phyloP scores from a whole-genome alignment of 2,329 filamentous ascomycete genomes.

The Neofusicoccum ribis region DNA sequence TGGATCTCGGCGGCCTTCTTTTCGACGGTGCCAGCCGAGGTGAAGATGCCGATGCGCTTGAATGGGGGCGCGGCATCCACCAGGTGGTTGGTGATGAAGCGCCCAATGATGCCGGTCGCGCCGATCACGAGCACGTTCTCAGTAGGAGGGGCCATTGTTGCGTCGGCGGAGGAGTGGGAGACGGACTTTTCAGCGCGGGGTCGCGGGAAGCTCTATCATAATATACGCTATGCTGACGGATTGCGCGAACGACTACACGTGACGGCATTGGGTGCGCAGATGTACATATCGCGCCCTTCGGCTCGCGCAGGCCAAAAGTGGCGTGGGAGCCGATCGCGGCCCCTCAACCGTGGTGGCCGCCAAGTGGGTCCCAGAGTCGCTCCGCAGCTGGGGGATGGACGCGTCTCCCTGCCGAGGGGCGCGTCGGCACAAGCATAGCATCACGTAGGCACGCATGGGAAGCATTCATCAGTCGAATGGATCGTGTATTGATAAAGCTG shows the following conservation, averaged over 20 bases:
- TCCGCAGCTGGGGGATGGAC: not conserved
- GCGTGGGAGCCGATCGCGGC: not conserved
- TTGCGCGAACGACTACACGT: not conserved
- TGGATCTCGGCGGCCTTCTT: conserved; percentile 54
- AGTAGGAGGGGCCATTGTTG: conserved; percentile 17
- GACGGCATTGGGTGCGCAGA: not conserved
- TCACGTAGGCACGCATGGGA: not conserved
- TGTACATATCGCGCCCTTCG: conserved; percentile 1
- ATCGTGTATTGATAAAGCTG: conserved; percentile 14
- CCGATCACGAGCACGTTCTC: conserved; percentile 55
- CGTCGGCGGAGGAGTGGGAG: not conserved
- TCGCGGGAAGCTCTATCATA: not conserved
- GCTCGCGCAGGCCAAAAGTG: not conserved
- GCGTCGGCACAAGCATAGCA: not conserved
- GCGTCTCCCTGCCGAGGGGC: not conserved
- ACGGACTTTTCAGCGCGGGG: not conserved
- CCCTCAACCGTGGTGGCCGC: not conserved
- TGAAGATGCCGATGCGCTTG: conserved; percentile 56
- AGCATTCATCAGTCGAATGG: not conserved
- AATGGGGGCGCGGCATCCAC: conserved; percentile 47
- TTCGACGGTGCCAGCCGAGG: conserved; percentile 53
- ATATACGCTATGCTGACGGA: not conserved
- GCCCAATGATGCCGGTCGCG: conserved; percentile 54
- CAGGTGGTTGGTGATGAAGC: conserved; percentile 53
- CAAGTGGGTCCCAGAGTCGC: not conserved